Evolutionary conservation across 495 filamentous ascomycete genomes (phyloP).

Genomic region (Cercophora newfieldiana): DNA sequence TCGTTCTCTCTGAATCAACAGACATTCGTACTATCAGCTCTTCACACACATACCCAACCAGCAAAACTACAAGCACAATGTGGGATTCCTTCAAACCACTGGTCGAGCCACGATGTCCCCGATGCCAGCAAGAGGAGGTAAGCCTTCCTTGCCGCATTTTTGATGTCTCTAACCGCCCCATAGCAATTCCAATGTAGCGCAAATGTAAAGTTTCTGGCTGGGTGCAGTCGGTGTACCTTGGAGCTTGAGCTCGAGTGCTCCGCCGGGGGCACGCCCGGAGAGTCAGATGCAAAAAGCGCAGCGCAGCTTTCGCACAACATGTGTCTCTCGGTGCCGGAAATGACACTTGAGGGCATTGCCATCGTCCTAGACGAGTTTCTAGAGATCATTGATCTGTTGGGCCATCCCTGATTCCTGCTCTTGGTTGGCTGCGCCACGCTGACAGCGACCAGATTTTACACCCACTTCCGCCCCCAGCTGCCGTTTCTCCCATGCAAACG

Average conservation of each 20-base stretch:
- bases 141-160: too few relatives aligned
- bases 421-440: not conserved
- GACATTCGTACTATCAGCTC: too few relatives aligned
- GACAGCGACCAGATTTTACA: not conserved
- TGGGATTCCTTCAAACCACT: too few relatives aligned
- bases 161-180: not conserved
- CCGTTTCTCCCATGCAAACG: not conserved
- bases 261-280: not conserved
- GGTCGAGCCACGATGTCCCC: too few relatives aligned
- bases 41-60: too few relatives aligned
- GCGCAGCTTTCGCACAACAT: not conserved
- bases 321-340: not conserved
- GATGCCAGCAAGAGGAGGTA: too few relatives aligned
- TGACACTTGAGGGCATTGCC: not conserved
- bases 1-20: too few relatives aligned
- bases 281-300: not conserved
- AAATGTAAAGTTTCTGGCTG: not conserved
- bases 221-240: not conserved
- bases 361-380: not conserved
- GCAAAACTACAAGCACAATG: too few relatives aligned
- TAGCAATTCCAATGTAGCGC: not conserved
- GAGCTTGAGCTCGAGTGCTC: not conserved
- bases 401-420: not conserved
- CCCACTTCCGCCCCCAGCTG: constrained; percentile 1
- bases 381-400: not conserved